Conservation (phyloP, 176 grass and related monocot species). For the Poa annua region DNA sequence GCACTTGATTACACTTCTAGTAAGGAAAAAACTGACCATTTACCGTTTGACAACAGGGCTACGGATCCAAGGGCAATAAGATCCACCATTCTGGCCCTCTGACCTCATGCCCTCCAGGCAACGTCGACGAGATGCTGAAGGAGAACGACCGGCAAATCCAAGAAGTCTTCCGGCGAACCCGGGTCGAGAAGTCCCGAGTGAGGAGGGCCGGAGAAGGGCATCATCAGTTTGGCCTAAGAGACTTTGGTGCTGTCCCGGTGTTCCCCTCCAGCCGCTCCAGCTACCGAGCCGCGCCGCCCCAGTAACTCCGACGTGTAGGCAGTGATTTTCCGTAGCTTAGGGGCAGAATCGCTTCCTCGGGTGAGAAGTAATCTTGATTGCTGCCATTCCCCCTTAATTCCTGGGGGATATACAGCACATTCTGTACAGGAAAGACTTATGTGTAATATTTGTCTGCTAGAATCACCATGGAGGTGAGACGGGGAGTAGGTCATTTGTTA, state of each 20-base stretch:
- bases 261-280: conserved; percentile 83
- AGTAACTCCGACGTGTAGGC: neutral
- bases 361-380: neutral
- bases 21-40: neutral
- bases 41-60: conserved; percentile 50
- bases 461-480: neutral
- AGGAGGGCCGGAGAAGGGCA: conserved; percentile 57
- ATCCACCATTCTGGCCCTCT: conserved; percentile 95
- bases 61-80: conserved; percentile 79
- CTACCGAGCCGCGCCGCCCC: conserved; percentile 44
- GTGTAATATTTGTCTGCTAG: conserved; percentile 36
- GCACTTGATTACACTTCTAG: neutral
- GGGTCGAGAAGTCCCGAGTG: conserved; percentile 68
- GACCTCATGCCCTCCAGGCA: conserved; percentile 64
- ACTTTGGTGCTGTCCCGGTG: conserved; percentile 69
- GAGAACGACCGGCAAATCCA: conserved; percentile 95
- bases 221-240: conserved; percentile 51
- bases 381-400: conserved; percentile 11
- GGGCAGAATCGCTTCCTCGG: neutral
- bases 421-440: conserved; percentile 50
- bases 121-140: conserved; percentile 94
- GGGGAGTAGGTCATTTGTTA: conserved; percentile 39
- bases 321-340: neutral
- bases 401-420: neutral
- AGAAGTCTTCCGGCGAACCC: conserved; percentile 73